These are phyloP conservation scores for Blastobotrys mokoenaii DNA, from an alignment of 805 yeast species.

Conservation along the genomic window DNA sequence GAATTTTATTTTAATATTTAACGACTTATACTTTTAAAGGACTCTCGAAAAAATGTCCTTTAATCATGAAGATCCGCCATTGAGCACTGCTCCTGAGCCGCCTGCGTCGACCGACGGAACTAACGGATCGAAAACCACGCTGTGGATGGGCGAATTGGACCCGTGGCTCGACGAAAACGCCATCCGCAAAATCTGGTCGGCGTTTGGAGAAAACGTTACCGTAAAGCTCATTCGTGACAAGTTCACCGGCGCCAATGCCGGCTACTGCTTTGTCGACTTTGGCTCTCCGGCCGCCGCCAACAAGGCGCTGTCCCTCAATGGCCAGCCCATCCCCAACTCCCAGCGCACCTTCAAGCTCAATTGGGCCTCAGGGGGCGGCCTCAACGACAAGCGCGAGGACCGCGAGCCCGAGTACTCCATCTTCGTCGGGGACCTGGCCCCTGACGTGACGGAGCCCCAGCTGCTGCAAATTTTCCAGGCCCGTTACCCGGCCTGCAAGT, in stretches of 20 bases:
- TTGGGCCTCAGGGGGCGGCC: constrained; percentile 62
- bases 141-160: constrained; percentile 81
- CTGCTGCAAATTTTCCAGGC: constrained; percentile 59
- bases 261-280: constrained; percentile 80
- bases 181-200: constrained; percentile 60
- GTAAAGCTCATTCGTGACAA: constrained; percentile 70
- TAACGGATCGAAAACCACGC: constrained; percentile 22
- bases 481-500: constrained; percentile 63
- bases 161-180: constrained; percentile 71
- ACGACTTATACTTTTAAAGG: too few relatives aligned
- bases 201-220: constrained; percentile 53
- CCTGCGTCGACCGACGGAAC: too few relatives aligned
- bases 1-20: too few relatives aligned
- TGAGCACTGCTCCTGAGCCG: too few relatives aligned
- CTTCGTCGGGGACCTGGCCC: constrained; percentile 79
- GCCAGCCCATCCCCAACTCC: constrained; percentile 57
- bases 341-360: constrained; percentile 58
- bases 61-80: too few relatives aligned
- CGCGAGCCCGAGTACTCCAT: constrained; percentile 49
- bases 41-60: too few relatives aligned
- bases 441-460: constrained; percentile 59
- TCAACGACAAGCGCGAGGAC: constrained; percentile 24
- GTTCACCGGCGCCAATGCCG: constrained; percentile 39
- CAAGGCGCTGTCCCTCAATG: constrained; percentile 59
- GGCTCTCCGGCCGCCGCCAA: constrained; percentile 51